These are phyloP conservation scores for Chaetomium fimeti DNA, from an alignment of 495 filamentous ascomycete genomes.

Conservation along the genomic window DNA sequence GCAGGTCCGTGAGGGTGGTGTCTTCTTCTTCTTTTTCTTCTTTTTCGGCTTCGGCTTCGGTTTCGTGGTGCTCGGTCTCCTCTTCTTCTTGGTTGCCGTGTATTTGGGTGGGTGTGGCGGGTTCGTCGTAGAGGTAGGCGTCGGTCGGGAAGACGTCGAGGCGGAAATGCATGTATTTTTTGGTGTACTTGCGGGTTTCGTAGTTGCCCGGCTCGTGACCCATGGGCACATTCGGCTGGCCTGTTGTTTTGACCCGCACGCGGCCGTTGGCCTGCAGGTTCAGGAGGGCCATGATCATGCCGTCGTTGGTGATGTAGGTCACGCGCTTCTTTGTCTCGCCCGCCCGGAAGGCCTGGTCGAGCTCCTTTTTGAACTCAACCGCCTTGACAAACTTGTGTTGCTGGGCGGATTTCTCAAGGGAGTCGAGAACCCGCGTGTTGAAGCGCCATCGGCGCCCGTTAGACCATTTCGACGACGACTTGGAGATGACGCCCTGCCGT, in stretches of 20 bases:
- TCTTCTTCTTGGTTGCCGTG: not conserved
- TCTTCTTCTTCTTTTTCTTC: slow-evolving; percentile 50
- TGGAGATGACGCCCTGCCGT: slow-evolving; percentile 58
- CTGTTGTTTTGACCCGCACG: slow-evolving; percentile 54
- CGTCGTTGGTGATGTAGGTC: slow-evolving; percentile 57
- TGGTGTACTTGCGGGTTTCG: slow-evolving; percentile 67
- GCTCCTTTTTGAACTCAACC: slow-evolving; percentile 54
- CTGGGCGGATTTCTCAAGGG: slow-evolving; percentile 50
- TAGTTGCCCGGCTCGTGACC: slow-evolving; percentile 73
- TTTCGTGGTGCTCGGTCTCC: slow-evolving; percentile 30
- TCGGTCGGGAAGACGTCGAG: slow-evolving; percentile 58
- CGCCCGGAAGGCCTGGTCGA: slow-evolving; percentile 55
- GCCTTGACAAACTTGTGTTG: slow-evolving; percentile 53
- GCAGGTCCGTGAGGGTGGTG: slow-evolving; percentile 43
- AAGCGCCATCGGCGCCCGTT: slow-evolving; percentile 58
- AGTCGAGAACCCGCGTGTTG: slow-evolving; percentile 54
- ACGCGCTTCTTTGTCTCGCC: slow-evolving; percentile 35
- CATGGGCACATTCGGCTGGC: slow-evolving; percentile 65
- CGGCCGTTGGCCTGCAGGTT: slow-evolving; percentile 64
- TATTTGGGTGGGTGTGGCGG: slow-evolving; percentile 19
- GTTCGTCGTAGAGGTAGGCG: slow-evolving; percentile 61
- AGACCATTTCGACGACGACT: slow-evolving; percentile 54
- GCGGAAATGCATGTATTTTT: slow-evolving; percentile 58
- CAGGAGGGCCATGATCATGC: slow-evolving; percentile 64
- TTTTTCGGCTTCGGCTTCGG: too few relatives aligned